A percentile compares a stretch with the other conserved stretches of the same genome.
Evolutionary conservation across 257 asterid species (phyloP).

Genomic region (Thymus quinquecostatus): DNA sequence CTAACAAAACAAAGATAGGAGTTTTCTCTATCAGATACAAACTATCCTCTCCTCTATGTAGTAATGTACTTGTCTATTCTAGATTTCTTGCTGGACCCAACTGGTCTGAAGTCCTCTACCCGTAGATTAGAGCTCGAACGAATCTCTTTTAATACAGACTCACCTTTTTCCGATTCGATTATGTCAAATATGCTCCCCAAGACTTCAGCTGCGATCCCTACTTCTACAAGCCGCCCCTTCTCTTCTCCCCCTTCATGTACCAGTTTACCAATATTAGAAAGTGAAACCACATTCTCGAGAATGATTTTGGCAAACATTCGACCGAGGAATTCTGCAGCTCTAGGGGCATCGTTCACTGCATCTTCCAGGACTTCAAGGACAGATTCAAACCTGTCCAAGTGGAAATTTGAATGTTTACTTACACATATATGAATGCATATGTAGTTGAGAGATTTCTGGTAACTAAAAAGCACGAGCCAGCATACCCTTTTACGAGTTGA

Average conservation of each 20-base stretch:
- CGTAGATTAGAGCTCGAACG: conserved; percentile 46
- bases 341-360: conserved; percentile 74
- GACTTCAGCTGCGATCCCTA: conserved; percentile 68
- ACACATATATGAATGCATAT: neutral
- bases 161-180: conserved; percentile 63
- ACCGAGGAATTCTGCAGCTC: conserved; percentile 67
- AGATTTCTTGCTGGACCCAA: conserved; percentile 38
- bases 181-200: conserved; percentile 49
- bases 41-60: conserved; percentile 24
- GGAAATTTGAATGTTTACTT: neutral
- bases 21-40: conserved; percentile 35
- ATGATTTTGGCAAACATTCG: conserved; percentile 50
- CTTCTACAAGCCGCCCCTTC: conserved; percentile 56
- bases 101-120: conserved; percentile 59
- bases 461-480: neutral
- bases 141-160: conserved; percentile 52
- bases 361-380: conserved; percentile 64
- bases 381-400: conserved; percentile 54
- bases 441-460: conserved; percentile 43
- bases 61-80: conserved; percentile 51
- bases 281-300: conserved; percentile 46
- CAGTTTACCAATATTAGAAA: conserved; percentile 48
- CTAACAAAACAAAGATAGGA: conserved; percentile 27
- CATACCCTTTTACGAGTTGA: conserved; percentile 84
- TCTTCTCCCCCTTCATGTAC: conserved; percentile 63